Conservation (phyloP, 192 early-diverging fungal genomes). For the Thoreauomyces humboldtii region DNA sequence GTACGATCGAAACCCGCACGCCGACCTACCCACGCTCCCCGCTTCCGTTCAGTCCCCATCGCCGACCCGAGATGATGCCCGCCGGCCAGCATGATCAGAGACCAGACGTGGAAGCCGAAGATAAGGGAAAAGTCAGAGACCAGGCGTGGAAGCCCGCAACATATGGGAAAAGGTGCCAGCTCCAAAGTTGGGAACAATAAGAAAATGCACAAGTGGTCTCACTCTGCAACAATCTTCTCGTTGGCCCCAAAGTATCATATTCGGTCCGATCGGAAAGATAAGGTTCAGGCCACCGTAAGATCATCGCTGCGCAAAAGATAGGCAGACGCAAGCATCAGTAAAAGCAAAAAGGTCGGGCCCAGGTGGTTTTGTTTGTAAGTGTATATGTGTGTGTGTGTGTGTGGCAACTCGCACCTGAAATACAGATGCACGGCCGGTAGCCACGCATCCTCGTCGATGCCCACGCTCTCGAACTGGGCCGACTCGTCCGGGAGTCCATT, state of each 20-base stretch:
- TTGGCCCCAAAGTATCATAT: too few species aligned
- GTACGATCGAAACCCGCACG: not conserved
- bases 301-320: not conserved
- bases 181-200: too few species aligned
- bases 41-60: too few species aligned
- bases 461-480: slow-evolving; percentile 41
- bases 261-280: too few species aligned
- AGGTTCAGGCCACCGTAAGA: not conserved
- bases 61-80: not conserved
- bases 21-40: too few species aligned
- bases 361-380: too few species aligned
- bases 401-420: slow-evolving; percentile 41
- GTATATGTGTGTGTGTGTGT: not conserved
- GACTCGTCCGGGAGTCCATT: slow-evolving; percentile 55
- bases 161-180: too few species aligned
- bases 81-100: slow-evolving; percentile 15
- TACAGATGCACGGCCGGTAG: slow-evolving; percentile 57
- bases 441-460: slow-evolving; percentile 54
- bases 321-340: not conserved
- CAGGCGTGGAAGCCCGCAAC: too few species aligned
- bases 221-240: too few species aligned
- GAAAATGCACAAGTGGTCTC: too few species aligned
- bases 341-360: too few species aligned
- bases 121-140: too few species aligned
- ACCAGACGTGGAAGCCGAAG: slow-evolving; percentile 13